Base-by-base conservation (phyloP, 2,329 filamentous ascomycete species). In the Beauveria caledonica region DNA sequence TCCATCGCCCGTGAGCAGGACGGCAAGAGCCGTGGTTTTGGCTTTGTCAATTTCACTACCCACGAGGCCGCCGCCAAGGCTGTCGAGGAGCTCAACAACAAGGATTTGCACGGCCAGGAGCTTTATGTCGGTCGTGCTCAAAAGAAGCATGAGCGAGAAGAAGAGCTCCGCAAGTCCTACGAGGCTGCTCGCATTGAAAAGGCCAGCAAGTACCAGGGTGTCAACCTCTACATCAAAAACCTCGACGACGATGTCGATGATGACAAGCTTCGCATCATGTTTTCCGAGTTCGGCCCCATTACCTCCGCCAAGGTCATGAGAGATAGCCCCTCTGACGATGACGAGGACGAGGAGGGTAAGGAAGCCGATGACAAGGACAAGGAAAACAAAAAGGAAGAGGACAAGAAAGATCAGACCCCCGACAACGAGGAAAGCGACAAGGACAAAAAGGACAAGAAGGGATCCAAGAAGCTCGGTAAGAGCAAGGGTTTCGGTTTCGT, bases 151-250 rank as follows among this genome's bases (percentile, higher is more conserved):
- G 94, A 99, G 82, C 94, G 94, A 71, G 94, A 99, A 82, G 94
- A 99, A 80, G 94, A 99, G 79, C 87, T 99, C 63, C 92, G 94
- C 80, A 96, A 91, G 83, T 96, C 96, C 72, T 97, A 99, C 77
- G 94, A 99, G 79, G 93, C 93, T 71, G 92, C 92, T 70, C 93
- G 94, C 70, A 83, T 95, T 70, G 94, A 99, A 85, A 99, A 99
- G 84, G 92, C 92, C 75, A 95, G 86, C 81, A 99, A 99, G 83
- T 99, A 99, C 80, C 92, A 96, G 80, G 94, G 94, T 68, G 94
- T 99, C 76, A 99, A 99, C 82, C 85, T 99, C 54, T 99, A 99
- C 81, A 94, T 99, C 80, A 99, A 99, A 87, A 99, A 99, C 79
- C 82, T 99, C 63, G 89, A 92, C 66, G 94, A 99, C 68, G 94